phyloP scores from a whole-genome alignment of 805 yeast species.

The Hemisphaericaspora nanyangensis region DNA sequence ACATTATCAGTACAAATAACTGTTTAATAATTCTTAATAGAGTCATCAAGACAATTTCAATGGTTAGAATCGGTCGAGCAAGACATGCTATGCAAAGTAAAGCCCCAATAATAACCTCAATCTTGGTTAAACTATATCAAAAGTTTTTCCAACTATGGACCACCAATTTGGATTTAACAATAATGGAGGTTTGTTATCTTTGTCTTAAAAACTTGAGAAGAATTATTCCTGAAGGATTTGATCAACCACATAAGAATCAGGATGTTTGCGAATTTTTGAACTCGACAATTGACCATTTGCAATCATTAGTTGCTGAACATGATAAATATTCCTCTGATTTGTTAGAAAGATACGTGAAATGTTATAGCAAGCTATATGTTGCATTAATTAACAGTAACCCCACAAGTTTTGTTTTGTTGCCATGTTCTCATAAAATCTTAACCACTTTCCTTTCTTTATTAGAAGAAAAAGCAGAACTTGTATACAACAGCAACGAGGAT shows the following conservation, averaged over 20 bases:
- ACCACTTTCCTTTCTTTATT: conserved; percentile 57
- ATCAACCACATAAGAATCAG: conserved; percentile 58
- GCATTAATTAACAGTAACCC: conserved; percentile 59
- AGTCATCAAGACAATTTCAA: conserved; percentile 65
- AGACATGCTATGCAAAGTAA: conserved; percentile 73
- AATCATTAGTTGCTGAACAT: conserved; percentile 50
- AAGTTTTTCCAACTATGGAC: conserved; percentile 64
- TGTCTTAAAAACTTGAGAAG: conserved; percentile 73
- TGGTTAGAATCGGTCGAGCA: conserved; percentile 80
- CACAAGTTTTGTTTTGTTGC: conserved; percentile 65
- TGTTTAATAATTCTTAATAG: conserved; percentile 68
- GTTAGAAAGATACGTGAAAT: conserved; percentile 67
- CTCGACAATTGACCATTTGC: conserved; percentile 55
- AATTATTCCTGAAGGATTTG: conserved; percentile 71
- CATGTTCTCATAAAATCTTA: conserved; percentile 59
- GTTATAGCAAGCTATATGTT: conserved; percentile 71
- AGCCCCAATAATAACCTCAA: conserved; percentile 58
- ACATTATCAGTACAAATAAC: conserved; percentile 57
- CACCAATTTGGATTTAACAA: conserved; percentile 42
- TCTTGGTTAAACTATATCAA: conserved; percentile 57
- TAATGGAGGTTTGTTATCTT: conserved; percentile 73
- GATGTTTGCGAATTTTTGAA: conserved; percentile 60
- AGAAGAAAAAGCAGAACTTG: conserved; percentile 58
- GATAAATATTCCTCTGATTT: conserved; percentile 45
- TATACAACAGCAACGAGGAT: conserved; percentile 58